Base-by-base conservation (phyloP, 169 alveolate species). In the Cryptosporidium parvum region DNA sequence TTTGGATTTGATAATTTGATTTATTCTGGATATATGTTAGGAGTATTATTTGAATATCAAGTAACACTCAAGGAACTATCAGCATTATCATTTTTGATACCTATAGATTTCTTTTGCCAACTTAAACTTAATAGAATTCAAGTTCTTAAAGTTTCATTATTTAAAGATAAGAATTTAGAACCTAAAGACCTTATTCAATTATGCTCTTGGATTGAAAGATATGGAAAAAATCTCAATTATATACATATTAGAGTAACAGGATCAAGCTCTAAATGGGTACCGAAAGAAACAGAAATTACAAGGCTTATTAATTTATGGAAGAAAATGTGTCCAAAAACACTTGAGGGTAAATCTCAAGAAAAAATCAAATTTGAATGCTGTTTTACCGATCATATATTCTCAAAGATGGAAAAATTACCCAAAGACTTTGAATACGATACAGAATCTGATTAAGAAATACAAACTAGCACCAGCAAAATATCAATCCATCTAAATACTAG, bases 181-280 rank as follows among this genome's bases (percentile, higher is more conserved):
- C 73, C 59, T 0, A 31, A 9, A 14, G 56, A 80, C 26, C 52
- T 80, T 12, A 61, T 80, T 26, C 42, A 80, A 23, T 21, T 80
- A 26, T 80, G 89, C 65, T 2, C n/a, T 12, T 80, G 89, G 89
- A 10, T 80, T 14, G 45, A 80, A 23, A 62, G 8, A 14, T 42
- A 62, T 62, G 75, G 75, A 2, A 62, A 39, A 21, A 80, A 42
- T 14, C 48, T 80, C 29, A 31, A 23, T 6, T 26, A 62, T 26
- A 23, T 80, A 39, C 89, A 80, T 61, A 65, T 80, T n/a, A 58
- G 89, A 39, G 62, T 80, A 26, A 80, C 89, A 5, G 89, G 89
- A 31, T 12, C 75, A 39, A 80, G 53, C 21, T 61, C 89, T 26
- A 45, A 65, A 42, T 80, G 89, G 89, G 62, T 80, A 26, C 89